Evolutionary conservation across 2,329 filamentous ascomycete genomes (phyloP).

Genomic region (Neofusicoccum ribis): DNA sequence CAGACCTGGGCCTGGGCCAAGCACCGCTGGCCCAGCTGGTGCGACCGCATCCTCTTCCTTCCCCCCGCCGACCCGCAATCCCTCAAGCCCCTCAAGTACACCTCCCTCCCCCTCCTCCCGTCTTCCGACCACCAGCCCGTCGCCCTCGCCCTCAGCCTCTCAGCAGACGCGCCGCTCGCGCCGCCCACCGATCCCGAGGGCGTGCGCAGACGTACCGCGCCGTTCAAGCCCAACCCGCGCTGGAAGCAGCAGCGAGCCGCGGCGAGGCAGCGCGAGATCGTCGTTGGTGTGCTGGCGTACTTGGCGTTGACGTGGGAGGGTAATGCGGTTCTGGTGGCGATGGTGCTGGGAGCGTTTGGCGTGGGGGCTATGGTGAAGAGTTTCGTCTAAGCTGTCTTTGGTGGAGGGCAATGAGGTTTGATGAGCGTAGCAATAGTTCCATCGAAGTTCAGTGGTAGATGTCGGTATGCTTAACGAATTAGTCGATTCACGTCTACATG

Average conservation of each 20-base stretch:
- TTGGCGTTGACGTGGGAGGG: constrained; percentile 52
- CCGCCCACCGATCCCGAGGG: constrained; percentile 36
- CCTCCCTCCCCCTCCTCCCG: constrained; percentile 73
- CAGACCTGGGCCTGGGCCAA: constrained; percentile 69
- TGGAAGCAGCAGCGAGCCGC: constrained; percentile 44
- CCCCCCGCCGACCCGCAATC: constrained; percentile 26
- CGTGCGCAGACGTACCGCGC: constrained; percentile 45
- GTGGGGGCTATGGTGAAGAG: not conserved
- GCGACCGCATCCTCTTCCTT: constrained; percentile 83
- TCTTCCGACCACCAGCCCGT: constrained; percentile 89
- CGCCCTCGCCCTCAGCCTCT: constrained; percentile 67
- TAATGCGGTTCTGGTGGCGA: constrained; percentile 38
- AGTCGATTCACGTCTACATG: too few relatives aligned
- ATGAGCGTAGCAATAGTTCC: not conserved
- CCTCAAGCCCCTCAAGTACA: constrained; percentile 66
- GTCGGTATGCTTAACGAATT: too few relatives aligned
- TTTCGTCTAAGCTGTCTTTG: not conserved
- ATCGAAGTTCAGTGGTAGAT: not conserved
- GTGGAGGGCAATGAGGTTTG: not conserved
- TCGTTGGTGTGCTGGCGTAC: constrained; percentile 60
- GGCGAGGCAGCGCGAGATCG: constrained; percentile 60
- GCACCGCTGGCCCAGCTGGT: constrained; percentile 90
- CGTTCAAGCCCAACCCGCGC: constrained; percentile 61
- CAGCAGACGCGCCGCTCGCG: constrained; percentile 45
- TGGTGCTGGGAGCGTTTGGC: constrained; percentile 8